Percentiles rank a stretch among this genome's conserved stretches.
Evolutionary conservation across 2,329 filamentous ascomycete species (phyloP).

Genomic region (Microcyclospora pomicola): DNA sequence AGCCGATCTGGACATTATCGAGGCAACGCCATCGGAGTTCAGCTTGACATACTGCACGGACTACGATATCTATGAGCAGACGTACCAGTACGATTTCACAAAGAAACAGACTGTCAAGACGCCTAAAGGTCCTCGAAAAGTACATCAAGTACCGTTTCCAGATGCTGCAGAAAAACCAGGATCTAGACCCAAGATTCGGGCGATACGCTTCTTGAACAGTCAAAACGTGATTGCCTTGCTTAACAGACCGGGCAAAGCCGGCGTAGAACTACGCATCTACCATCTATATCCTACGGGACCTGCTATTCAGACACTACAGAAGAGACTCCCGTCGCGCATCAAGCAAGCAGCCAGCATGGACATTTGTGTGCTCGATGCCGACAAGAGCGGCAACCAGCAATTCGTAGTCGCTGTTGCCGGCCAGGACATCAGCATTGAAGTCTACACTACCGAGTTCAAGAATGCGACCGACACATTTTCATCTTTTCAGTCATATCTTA

Average conservation of each 20-base stretch:
- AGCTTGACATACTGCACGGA: conserved; percentile 68
- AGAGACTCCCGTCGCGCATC: conserved; percentile 52
- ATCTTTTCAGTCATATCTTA: conserved; percentile 36
- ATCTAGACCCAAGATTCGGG: conserved; percentile 39
- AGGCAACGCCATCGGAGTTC: conserved; percentile 49
- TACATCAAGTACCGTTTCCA: conserved; percentile 29
- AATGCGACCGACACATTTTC: conserved; percentile 32
- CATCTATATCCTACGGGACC: conserved; percentile 46
- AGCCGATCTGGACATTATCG: conserved; percentile 56
- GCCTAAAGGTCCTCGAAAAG: conserved; percentile 29
- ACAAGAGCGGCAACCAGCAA: conserved; percentile 52
- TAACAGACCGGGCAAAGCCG: conserved; percentile 40
- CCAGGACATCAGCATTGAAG: conserved; percentile 62
- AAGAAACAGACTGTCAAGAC: conserved; percentile 24
- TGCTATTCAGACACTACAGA: conserved; percentile 36
- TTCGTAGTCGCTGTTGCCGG: conserved; percentile 69
- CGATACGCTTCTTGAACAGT: conserved; percentile 41
- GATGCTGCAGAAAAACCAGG: conserved; percentile 13
- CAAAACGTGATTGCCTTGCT: conserved; percentile 40
- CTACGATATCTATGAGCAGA: conserved; percentile 56
- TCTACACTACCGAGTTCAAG: conserved; percentile 66
- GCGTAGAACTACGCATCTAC: conserved; percentile 42
- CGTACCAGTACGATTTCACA: conserved; percentile 38
- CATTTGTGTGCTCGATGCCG: conserved; percentile 51
- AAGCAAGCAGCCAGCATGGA: conserved; percentile 68